Conservation (phyloP, 2,329 filamentous ascomycete species). For the Talaromyces piceae region DNA sequence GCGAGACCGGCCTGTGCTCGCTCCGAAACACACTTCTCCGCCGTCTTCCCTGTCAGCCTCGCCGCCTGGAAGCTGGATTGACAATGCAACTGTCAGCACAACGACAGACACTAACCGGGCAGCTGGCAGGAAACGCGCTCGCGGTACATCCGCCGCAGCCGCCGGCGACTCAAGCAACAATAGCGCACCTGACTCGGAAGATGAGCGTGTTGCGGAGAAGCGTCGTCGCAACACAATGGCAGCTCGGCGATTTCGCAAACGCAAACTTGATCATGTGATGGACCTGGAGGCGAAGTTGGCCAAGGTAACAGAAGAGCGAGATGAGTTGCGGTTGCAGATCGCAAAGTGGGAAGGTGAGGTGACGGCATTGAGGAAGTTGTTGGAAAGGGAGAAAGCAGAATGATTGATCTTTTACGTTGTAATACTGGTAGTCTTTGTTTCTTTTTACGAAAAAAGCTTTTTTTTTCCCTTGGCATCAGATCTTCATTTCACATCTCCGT, state of each 20-base stretch:
- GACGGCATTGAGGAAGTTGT: constrained; percentile 23
- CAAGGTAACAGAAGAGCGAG: constrained; percentile 24
- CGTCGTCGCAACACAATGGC: constrained; percentile 30
- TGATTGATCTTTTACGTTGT: no score
- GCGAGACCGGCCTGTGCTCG: constrained; percentile 8
- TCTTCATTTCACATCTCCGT: neutral
- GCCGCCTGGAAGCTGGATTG: constrained; percentile 3
- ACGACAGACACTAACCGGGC: neutral
- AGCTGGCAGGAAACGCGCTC: constrained; percentile 7
- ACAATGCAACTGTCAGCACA: neutral
- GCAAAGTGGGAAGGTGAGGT: constrained; percentile 31
- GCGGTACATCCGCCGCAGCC: constrained; percentile 1
- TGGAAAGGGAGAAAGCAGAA: constrained; percentile 12
- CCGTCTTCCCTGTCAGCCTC: constrained; percentile 1
- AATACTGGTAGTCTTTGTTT: no score
- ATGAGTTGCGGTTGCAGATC: constrained; percentile 27
- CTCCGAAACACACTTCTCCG: constrained; percentile 6
- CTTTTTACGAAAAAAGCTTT: no score
- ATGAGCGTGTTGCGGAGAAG: constrained; percentile 19
- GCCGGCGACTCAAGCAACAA: constrained; percentile 8
- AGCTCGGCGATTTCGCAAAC: constrained; percentile 30
- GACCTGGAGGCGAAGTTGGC: constrained; percentile 27
- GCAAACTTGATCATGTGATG: constrained; percentile 26
- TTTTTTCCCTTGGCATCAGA: neutral
- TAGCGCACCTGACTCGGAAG: constrained; percentile 11